Evolutionary conservation across 257 asterid genomes (phyloP).

Genomic region (Solanum etuberosum): DNA sequence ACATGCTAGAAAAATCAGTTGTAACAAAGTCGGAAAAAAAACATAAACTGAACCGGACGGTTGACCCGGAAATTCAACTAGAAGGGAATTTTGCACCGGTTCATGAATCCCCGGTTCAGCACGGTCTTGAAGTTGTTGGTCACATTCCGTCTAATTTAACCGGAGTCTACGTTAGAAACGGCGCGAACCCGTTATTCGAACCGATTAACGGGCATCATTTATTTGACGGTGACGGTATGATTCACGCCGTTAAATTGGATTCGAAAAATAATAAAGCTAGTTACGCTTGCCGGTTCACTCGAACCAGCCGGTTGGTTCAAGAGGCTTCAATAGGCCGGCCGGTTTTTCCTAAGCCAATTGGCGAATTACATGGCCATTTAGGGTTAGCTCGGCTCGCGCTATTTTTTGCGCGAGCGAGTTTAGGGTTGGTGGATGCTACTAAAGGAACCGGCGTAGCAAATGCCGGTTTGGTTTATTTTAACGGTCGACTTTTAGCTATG

Average conservation of each 20-base stretch:
- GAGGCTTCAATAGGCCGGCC: constrained; percentile 39
- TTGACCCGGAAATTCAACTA: constrained; percentile 48
- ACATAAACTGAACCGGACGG: constrained; percentile 26
- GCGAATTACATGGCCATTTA: constrained; percentile 51
- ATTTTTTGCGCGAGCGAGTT: constrained; percentile 16
- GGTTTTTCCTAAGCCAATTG: constrained; percentile 46
- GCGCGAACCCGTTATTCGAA: constrained; percentile 39
- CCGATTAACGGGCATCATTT: constrained; percentile 52
- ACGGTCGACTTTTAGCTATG: constrained; percentile 39
- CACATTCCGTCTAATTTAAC: constrained; percentile 23
- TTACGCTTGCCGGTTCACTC: constrained; percentile 46
- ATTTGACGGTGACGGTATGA: constrained; percentile 67
- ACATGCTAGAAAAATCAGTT: constrained; percentile 24
- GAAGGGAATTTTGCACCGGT: constrained; percentile 58
- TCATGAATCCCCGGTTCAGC: constrained; percentile 43
- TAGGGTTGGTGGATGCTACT: constrained; percentile 19
- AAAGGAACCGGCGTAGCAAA: constrained; percentile 39
- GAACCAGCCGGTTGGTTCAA: constrained; percentile 28
- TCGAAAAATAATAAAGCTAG: constrained; percentile 18
- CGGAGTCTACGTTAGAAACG: constrained; percentile 52
- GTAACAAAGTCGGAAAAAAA: constrained; percentile 18
- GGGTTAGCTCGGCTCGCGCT: constrained; percentile 49
- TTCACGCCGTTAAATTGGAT: constrained; percentile 37
- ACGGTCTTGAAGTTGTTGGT: constrained; percentile 37
- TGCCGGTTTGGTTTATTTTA: constrained; percentile 37